Base-by-base conservation (phyloP, 1,284 basidiomycete genomes). In the Amanita bisporigera region DNA sequence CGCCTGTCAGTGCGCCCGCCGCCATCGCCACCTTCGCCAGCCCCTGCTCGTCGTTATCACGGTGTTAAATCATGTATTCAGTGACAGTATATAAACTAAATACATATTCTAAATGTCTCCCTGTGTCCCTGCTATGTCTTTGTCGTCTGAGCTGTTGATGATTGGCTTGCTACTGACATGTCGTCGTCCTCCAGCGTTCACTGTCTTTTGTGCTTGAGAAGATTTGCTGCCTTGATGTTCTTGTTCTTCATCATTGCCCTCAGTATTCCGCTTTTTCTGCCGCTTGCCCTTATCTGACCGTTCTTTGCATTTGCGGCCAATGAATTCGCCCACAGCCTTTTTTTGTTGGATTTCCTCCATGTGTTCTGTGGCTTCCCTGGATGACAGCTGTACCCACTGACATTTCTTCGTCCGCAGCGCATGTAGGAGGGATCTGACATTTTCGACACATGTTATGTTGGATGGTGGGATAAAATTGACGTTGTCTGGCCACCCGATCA, bases 401-500 rank as follows among this genome's bases (percentile, higher is more conserved):
- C 64, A 65, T 33, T 58, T 49, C 5, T 41, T 57, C 6, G 45
- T 15, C 15, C 12, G 21, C 14, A 65, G 64, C 49, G 57, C 57
- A 17, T 65, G 55, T 31, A 11, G 57, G 41, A 65, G 64, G 6
- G 58, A 47, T 41, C 64, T 11, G 24, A 45, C 64, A 14, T 57
- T 7, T n/a, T 36, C 41, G 24, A 61, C 45, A 10, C 36, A 31
- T 17, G 57, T 47, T 6, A 65, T 43, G 14, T 65, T 52, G 21
- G 50, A 31, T n/a, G 64, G 64, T 15, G 50, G 6, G 29, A 33
- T 33, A 24, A 65, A 65, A 9, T 33, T 33, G 21, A 65, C 55
- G 41, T 15, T 24, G 3, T 45, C 15, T 5, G 59, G 64, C 64
- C 64, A 66, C n/a, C 64, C 57, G 9, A 49, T n/a, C 15, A 66